Base-by-base conservation (phyloP, 2,329 filamentous ascomycete species). In the Fusarium sp. region DNA sequence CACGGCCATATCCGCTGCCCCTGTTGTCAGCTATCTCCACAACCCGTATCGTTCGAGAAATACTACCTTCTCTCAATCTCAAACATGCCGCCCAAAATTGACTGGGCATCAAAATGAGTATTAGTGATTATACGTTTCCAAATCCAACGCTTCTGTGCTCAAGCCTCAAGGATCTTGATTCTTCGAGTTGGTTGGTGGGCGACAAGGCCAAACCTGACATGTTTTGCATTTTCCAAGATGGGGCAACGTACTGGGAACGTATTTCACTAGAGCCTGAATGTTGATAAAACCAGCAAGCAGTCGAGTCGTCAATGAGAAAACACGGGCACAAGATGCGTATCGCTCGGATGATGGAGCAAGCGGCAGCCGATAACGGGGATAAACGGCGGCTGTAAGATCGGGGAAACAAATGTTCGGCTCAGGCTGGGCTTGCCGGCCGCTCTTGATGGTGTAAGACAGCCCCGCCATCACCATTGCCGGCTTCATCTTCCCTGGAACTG, bases 401-500 rank as follows among this genome's bases (percentile, higher is more conserved):
- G 53, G 46, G 41, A 64, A 58, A 65, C 62, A 74, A 65, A 71
- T 61, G 60, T 38, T 59, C 53, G 53, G 51, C 44, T 51, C 67
- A 57, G 55, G 44, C 52, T 73, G 55, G 56, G 51, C 46, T 72
- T 60, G 34, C 62, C 62, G 47, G 60, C 66, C 59, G 56, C 53
- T 40, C 51, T 58, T 24, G 44, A 45, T 43, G 34, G 34, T 53
- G 44, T 18, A 55, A 66, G 52, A 61, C 48, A 53, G 60, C n/a
- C 57, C 57, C 53, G 52, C 57, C 56, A 52, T 52, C 45, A 49
- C 61, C 63, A 57, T 67, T 58, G 57, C 61, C 55, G 55, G 56
- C 60, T 60, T 66, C 46, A 65, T 71, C 18, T 63, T 73, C 59
- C 65, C 68, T 58, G 52, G 58, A 72, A 49, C 60, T 43, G 40